Percentiles rank a stretch among this genome's conserved stretches.
Conservation (phyloP, 306 rosid species). For the Vigna radiata region DNA sequence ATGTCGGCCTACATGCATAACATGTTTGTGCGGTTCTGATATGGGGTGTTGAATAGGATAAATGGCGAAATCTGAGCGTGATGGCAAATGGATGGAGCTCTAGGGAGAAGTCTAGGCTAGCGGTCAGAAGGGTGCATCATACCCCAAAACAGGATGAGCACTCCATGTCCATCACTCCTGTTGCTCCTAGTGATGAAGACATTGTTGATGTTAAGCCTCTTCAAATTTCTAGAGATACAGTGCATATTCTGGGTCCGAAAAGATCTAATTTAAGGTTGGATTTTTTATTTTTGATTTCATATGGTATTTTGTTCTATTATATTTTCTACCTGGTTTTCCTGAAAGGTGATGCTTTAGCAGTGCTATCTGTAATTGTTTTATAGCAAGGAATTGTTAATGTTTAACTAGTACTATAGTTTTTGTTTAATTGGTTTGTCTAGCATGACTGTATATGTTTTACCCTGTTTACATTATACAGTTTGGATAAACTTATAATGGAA, state of each 20-base stretch:
- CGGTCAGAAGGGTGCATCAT: slow-evolving; percentile 66
- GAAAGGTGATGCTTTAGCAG: slow-evolving; percentile 12
- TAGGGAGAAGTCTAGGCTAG: slow-evolving; percentile 77
- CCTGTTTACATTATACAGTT: slow-evolving; percentile 55
- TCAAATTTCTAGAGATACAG: slow-evolving; percentile 62
- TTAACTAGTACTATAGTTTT: slow-evolving; percentile 10
- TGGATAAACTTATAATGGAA: slow-evolving; percentile 89
- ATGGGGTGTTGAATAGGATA: slow-evolving; percentile 66
- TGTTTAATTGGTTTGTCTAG: slow-evolving; percentile 17
- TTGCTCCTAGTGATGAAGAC: slow-evolving; percentile 83
- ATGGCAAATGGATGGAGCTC: slow-evolving; percentile 97
- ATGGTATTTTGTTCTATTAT: slow-evolving; percentile 29
- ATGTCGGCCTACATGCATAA: slow-evolving; percentile 16
- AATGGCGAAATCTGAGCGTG: slow-evolving; percentile 97
- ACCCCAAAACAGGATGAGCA: slow-evolving; percentile 73
- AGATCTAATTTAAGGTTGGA: slow-evolving; percentile 78
- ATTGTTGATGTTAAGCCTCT: slow-evolving; percentile 63
- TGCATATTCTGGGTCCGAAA: slow-evolving; percentile 64
- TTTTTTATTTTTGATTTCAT: slow-evolving; percentile 22
- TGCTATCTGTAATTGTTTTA: not conserved
- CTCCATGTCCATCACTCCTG: slow-evolving; percentile 45
- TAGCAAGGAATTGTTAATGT: slow-evolving; percentile 22
- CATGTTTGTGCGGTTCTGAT: slow-evolving; percentile 38
- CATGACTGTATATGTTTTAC: slow-evolving; percentile 26
- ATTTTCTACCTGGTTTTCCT: slow-evolving; percentile 29